phyloP scores from a whole-genome alignment of 768 basidiomycete genomes.

The Tephrocybe sp. region DNA sequence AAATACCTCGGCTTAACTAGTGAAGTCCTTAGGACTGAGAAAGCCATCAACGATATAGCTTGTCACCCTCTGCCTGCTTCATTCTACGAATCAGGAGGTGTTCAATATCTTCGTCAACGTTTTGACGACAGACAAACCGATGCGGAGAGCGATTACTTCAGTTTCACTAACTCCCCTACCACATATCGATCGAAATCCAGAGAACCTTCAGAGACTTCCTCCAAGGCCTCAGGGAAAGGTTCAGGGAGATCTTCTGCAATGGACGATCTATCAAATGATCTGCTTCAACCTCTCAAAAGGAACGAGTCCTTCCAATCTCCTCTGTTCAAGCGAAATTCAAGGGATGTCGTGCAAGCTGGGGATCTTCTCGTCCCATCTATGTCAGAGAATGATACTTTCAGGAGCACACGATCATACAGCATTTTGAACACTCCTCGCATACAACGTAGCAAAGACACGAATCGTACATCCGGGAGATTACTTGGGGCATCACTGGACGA shows the following conservation, averaged over 20 bases:
- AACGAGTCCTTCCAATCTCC: conserved; percentile 15
- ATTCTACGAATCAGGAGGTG: conserved; percentile 91
- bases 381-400: conserved; percentile 42
- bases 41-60: conserved; percentile 95
- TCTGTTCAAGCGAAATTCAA: conserved; percentile 31
- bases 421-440: conserved; percentile 49
- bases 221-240: conserved; percentile 3
- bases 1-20: conserved; percentile 93
- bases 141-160: conserved; percentile 59
- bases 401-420: conserved; percentile 46
- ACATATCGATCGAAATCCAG: conserved; percentile 19
- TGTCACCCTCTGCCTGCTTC: conserved; percentile 89
- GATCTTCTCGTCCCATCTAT: conserved; percentile 66
- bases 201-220: conserved; percentile 20
- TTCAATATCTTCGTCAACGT: conserved; percentile 86
- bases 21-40: conserved; percentile 94
- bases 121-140: conserved; percentile 66
- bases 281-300: conserved; percentile 2
- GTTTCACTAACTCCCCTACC: conserved; percentile 25
- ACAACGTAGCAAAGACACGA: conserved; percentile 27
- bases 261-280: conserved; percentile 5
- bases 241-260: conserved; percentile 9
- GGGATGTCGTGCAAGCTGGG: conserved; percentile 69
- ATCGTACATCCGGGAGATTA: conserved; percentile 15
- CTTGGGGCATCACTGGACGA: conserved; percentile 52